These are phyloP conservation scores for Porphyrellus cyaneotinctus DNA, from an alignment of 768 basidiomycete genomes.

Conservation along the genomic window DNA sequence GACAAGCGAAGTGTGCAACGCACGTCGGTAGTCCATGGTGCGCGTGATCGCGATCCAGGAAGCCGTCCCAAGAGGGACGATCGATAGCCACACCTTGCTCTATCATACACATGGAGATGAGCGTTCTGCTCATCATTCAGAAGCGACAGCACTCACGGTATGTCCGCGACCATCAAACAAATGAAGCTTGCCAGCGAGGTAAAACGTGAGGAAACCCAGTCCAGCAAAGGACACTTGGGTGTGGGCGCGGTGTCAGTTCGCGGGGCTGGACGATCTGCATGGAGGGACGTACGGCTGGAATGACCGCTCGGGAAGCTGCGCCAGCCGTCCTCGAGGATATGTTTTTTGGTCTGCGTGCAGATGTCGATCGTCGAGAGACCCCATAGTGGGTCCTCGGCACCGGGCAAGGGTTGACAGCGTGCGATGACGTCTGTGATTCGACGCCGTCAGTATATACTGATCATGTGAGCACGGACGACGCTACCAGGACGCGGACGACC, in stretches of 20 bases:
- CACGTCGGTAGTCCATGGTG: slow-evolving; percentile 92
- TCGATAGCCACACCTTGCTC: slow-evolving; percentile 78
- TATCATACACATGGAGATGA: slow-evolving; percentile 18
- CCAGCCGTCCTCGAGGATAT: slow-evolving; percentile 73
- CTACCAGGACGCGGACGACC: slow-evolving; percentile 87
- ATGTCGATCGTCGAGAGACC: slow-evolving; percentile 68
- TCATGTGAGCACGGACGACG: not conserved
- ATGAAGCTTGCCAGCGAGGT: slow-evolving; percentile 87
- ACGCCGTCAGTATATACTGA: not conserved
- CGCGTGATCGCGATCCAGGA: slow-evolving; percentile 72
- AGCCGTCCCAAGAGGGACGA: slow-evolving; percentile 73
- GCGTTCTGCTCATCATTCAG: no score
- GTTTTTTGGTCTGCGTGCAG: slow-evolving; percentile 66
- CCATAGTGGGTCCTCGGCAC: slow-evolving; percentile 61
- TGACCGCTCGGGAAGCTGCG: slow-evolving; percentile 91
- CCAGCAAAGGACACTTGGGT: slow-evolving; percentile 83
- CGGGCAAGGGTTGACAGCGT: slow-evolving; percentile 59
- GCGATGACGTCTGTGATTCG: slow-evolving; percentile 22
- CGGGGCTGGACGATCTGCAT: no score
- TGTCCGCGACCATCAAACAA: slow-evolving; percentile 80
- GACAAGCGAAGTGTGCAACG: slow-evolving; percentile 24
- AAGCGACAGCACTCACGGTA: slow-evolving; percentile 38
- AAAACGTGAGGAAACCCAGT: slow-evolving; percentile 83
- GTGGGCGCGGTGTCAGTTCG: no score
- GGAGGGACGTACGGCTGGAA: slow-evolving; percentile 70